Evolutionary conservation across 331 rosid species (phyloP).

Genomic region (Erythrophleum ivorense): DNA sequence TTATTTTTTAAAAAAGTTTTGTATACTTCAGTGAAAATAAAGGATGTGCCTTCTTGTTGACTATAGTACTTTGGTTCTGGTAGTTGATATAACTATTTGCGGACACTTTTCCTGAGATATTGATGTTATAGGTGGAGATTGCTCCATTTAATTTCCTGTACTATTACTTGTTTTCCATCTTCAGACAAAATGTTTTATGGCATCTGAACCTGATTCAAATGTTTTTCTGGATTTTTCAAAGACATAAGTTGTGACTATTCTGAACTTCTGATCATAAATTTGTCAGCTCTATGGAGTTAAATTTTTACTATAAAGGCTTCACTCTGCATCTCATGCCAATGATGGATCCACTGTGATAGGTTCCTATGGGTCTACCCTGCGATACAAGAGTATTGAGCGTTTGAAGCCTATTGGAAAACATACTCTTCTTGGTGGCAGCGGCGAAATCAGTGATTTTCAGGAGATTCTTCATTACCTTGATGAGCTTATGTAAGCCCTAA

Average conservation of each 20-base stretch:
- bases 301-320: background rate
- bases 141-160: background rate
- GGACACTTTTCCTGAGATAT: background rate
- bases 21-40: background rate
- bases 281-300: background rate
- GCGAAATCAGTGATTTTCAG: constrained; percentile 81
- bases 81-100: background rate
- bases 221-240: background rate
- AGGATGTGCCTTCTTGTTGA: constrained; percentile 1
- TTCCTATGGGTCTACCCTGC: constrained; percentile 72
- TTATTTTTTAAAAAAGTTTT: background rate
- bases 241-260: background rate
- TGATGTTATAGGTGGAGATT: background rate
- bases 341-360: constrained; percentile 39
- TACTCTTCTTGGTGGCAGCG: constrained; percentile 73
- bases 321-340: background rate
- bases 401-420: constrained; percentile 70
- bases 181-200: background rate
- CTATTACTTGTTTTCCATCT: background rate
- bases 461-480: constrained; percentile 68
- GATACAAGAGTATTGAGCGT: constrained; percentile 73
- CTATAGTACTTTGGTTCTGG: background rate
- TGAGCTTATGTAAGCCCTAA: constrained; percentile 58
- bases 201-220: background rate
- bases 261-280: constrained; percentile 3